Base-by-base conservation (phyloP, 2,329 filamentous ascomycete species). In the Cytospora chrysosperma region DNA sequence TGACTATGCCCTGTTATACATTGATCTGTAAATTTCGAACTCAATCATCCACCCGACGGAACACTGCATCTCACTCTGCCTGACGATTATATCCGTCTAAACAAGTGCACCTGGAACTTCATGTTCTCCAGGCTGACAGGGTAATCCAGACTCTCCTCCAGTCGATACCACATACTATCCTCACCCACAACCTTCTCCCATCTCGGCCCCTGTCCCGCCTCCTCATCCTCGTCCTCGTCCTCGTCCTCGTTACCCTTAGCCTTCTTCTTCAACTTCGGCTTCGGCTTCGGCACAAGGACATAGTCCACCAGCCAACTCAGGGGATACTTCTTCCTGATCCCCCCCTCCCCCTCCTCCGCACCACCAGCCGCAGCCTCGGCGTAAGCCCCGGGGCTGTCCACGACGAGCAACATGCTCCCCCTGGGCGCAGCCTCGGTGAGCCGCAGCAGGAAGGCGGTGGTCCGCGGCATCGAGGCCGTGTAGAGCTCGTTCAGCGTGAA, bases 401-500 rank as follows among this genome's bases (percentile, higher is more conserved):
- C 47, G 27, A 66, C 64, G 7, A 67, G 55, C n/a, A 67, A 19
- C 30, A 67, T 32, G 34, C 58, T 64, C 8, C 59, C 66, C 19
- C 17, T 55, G 9, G 66, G 64, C 13, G 54, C 59, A 21, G 56
- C 51, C 8, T 32, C 37, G 4, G 61, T 67, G 1, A 67, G 10
- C 24, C 28, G 58, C 7, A 63, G 57, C 47, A 67, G 40, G 17
- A 67, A 62, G 5, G 52, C 47, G 2, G 64, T 67, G 7, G 66
- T 64, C 6, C 50, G 50, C 4, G 53, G 51, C 19, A 67, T 61
- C 24, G 66, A 67, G 2, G 61, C 58, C 7, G 55, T 60, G 51
- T 67, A 67, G 7, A 67, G 64, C 19, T 67, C 66, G 37, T 66
- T 67, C 4, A 67, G 32, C 8, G 67, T 68, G 58, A 66, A 63